These are phyloP conservation scores for Protostelium mycophagum DNA, from an alignment of 78 protist genomes.

Conservation along the genomic window DNA sequence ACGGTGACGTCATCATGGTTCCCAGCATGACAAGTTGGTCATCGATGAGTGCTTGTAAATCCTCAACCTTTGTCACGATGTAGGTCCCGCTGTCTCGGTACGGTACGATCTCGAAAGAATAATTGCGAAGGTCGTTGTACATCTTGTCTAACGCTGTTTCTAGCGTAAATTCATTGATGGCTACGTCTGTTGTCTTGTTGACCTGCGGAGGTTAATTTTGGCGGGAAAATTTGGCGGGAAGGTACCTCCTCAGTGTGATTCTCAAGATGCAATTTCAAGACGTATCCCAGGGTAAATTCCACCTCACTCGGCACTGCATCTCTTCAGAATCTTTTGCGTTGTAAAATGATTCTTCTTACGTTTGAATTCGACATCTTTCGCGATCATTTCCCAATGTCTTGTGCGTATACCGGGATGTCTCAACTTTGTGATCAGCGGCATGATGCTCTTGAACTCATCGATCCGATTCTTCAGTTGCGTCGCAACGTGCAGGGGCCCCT, in stretches of 20 bases:
- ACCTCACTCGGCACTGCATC: slow-evolving; percentile 43
- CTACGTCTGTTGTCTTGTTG: slow-evolving; percentile 36
- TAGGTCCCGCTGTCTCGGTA: slow-evolving; percentile 77
- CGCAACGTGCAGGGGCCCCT: slow-evolving; percentile 68
- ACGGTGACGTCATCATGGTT: background rate
- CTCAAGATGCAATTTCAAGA: slow-evolving; percentile 67
- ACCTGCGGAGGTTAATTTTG: too few relatives aligned
- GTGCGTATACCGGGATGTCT: slow-evolving; percentile 73
- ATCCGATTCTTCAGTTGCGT: slow-evolving; percentile 39
- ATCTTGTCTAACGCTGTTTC: slow-evolving; percentile 86
- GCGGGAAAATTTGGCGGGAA: too few relatives aligned
- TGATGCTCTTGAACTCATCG: slow-evolving; percentile 43
- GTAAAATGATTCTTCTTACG: slow-evolving; percentile 71
- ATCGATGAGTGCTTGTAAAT: slow-evolving; percentile 69
- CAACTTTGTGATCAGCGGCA: slow-evolving; percentile 67
- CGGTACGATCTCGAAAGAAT: slow-evolving; percentile 76
- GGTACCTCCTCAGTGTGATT: slow-evolving; percentile 27
- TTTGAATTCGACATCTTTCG: slow-evolving; percentile 43
- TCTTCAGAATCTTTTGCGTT: slow-evolving; percentile 64
- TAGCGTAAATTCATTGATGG: slow-evolving; percentile 94
- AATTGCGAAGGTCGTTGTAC: slow-evolving; percentile 71
- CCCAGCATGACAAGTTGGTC: slow-evolving; percentile 38
- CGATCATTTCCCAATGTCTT: slow-evolving; percentile 86
- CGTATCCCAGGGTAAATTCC: slow-evolving; percentile 73
- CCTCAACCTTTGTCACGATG: slow-evolving; percentile 92